A percentile compares a stretch with the other conserved stretches of the same genome.
phyloP scores from a whole-genome alignment of 2,329 filamentous ascomycete genomes.

The Huntiella savannae region DNA sequence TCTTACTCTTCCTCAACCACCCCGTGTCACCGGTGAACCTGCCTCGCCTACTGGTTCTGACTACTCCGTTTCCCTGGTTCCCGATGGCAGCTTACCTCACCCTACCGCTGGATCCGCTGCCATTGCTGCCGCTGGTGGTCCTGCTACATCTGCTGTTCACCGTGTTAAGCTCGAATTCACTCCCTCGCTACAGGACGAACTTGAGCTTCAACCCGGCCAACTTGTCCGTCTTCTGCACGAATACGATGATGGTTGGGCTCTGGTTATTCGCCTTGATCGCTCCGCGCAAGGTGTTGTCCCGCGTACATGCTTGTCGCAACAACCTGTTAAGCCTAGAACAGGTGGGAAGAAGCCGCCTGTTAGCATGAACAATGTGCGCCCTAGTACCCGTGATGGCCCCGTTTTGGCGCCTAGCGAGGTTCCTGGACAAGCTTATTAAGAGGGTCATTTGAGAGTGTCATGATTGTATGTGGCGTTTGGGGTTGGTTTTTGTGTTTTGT shows the following conservation, averaged over 20 bases:
- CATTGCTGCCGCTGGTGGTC: conserved; percentile 43
- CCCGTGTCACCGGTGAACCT: conserved; percentile 22
- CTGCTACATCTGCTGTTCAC: conserved; percentile 49
- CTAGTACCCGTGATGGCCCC: background rate
- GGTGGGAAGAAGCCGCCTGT: conserved; percentile 20
- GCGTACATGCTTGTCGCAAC: conserved; percentile 78
- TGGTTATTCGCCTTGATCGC: conserved; percentile 78
- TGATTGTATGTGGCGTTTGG: conserved; percentile 1
- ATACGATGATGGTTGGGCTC: conserved; percentile 96
- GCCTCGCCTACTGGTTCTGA: conserved; percentile 43
- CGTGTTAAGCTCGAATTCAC: conserved; percentile 89
- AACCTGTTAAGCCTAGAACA: conserved; percentile 71
- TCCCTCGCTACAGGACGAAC: conserved; percentile 80
- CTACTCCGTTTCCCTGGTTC: conserved; percentile 37
- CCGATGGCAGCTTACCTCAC: conserved; percentile 25
- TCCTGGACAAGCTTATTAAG: conserved; percentile 7
- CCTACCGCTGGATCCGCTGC: conserved; percentile 35
- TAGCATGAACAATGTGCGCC: conserved; percentile 6
- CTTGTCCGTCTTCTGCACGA: conserved; percentile 81
- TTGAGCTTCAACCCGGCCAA: conserved; percentile 62
- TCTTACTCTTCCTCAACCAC: conserved; percentile 27
- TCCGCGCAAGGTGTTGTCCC: conserved; percentile 86
- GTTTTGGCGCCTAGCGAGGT: background rate
- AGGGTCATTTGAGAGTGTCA: no score
- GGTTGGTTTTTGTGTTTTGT: background rate